Evolutionary conservation across 805 yeast genomes (phyloP), one percentile per base, ranked within the genome.

Genomic region (Hanseniaspora thailandica): DNA sequence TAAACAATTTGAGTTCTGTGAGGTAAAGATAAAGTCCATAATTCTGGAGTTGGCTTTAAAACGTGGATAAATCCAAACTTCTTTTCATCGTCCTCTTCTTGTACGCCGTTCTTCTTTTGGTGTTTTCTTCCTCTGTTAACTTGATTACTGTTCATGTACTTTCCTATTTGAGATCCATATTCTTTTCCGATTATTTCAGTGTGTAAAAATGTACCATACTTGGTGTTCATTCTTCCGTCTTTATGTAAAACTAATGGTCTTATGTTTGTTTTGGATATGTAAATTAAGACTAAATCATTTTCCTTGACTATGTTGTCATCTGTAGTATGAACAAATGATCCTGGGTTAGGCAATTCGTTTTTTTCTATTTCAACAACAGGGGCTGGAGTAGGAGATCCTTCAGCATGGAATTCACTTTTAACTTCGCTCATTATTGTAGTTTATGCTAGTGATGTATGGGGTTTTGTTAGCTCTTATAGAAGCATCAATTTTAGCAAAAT

Each of bases 1-100:
- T 93, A 93, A 1, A 93, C 97, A 58, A 93, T 93, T 70, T 93
- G 99, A 0, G 99, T 93, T 67, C 99, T 75, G 65, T 93, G 99
- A 2, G 98, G 97, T 34, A 93, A 71, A 0, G 97, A 86, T n/a
- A 86, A 62, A 0, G 96, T 84, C 99, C 99, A 93, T 22, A 93
- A 70, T 67, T 93, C 99, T 0, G 99, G 89, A 0, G 95, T 82
- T 1, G 98, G 97, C 56, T 85, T 89, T 45, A 93, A 68, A 13
- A 93, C 71, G 63, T 90, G 95, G 47, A 93, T 78, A 63, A 88
- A 93, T 0, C 96, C 96, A 60, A 76, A 76, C 48, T 61, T 64
- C 23, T 41, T 49, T 41, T 49, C 53, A 25, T 40, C 35, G 5
- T 49, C 53, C 13, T 33, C 47, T 25, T 49, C 41, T 13, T 49